Evolutionary conservation across 2,329 filamentous ascomycete genomes (phyloP).

Genomic region (Colletotrichum agaves): DNA sequence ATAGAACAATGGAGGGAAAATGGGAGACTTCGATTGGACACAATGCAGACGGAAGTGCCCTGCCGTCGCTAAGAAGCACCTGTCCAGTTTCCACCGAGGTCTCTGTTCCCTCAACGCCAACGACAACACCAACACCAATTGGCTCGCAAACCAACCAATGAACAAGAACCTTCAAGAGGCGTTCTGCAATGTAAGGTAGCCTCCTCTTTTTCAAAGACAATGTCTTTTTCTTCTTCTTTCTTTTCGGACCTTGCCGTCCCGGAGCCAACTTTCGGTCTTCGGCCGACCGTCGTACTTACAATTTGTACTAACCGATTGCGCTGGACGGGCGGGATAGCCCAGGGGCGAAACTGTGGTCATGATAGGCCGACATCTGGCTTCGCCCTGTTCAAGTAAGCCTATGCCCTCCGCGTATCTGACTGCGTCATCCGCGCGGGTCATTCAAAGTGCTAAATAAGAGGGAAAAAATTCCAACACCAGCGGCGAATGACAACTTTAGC

Average conservation of each 20-base stretch:
- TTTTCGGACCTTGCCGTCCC: neutral
- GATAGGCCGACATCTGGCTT: conserved; percentile 15
- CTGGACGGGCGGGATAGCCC: conserved; percentile 1
- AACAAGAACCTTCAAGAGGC: conserved; percentile 1
- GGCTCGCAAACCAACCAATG: conserved; percentile 28
- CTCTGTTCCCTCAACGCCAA: neutral
- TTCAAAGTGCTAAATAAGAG: neutral
- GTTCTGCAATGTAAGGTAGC: conserved; percentile 5
- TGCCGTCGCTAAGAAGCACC: too few species aligned
- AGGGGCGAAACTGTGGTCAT: neutral
- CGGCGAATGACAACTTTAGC: neutral
- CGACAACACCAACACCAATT: neutral
- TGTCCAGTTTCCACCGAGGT: neutral
- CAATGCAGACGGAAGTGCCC: too few species aligned
- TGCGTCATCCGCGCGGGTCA: conserved; percentile 10
- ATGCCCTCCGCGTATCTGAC: conserved; percentile 19
- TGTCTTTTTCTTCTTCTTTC: conserved; percentile 1
- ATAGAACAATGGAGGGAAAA: too few species aligned
- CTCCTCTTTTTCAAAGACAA: neutral
- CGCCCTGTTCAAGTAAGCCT: neutral
- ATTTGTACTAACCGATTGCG: neutral
- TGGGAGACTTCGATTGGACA: too few species aligned
- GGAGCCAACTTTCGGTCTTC: conserved; percentile 7
- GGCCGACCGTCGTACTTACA: neutral
- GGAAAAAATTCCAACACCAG: neutral